phyloP scores from a whole-genome alignment of 441 rosid genomes.

The Viola pubescens region DNA sequence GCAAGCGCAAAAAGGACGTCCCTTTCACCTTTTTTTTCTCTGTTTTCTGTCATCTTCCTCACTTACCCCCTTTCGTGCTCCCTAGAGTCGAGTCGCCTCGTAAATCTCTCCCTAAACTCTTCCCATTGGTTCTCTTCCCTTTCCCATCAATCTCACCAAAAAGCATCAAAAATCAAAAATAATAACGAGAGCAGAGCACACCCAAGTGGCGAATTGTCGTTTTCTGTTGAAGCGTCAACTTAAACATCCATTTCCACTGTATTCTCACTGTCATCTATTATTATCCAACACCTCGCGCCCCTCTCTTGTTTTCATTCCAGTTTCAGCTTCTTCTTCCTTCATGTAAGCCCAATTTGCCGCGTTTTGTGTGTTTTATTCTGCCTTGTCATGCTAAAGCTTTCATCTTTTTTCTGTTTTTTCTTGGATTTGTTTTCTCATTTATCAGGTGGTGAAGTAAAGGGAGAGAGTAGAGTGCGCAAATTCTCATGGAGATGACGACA shows the following conservation, averaged over 20 bases:
- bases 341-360: not conserved
- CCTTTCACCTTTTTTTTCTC: no score
- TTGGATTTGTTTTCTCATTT: not conserved
- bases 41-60: no score
- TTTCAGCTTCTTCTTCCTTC: not conserved
- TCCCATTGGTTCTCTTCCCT: not conserved
- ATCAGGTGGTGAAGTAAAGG: no score
- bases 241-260: not conserved
- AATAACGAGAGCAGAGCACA: not conserved
- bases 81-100: slow-evolving; percentile 7
- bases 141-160: not conserved
- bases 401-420: not conserved
- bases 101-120: not conserved
- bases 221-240: not conserved
- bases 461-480: not conserved
- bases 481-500: not conserved
- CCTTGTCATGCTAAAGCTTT: not conserved
- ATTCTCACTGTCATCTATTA: not conserved
- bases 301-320: not conserved
- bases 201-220: not conserved
- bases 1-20: no score
- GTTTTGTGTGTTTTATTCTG: not conserved
- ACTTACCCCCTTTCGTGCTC: not conserved
- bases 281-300: not conserved
- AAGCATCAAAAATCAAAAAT: not conserved